These are phyloP conservation scores for Solanum habrochaites DNA, from an alignment of 257 asterid species.

Conservation along the genomic window DNA sequence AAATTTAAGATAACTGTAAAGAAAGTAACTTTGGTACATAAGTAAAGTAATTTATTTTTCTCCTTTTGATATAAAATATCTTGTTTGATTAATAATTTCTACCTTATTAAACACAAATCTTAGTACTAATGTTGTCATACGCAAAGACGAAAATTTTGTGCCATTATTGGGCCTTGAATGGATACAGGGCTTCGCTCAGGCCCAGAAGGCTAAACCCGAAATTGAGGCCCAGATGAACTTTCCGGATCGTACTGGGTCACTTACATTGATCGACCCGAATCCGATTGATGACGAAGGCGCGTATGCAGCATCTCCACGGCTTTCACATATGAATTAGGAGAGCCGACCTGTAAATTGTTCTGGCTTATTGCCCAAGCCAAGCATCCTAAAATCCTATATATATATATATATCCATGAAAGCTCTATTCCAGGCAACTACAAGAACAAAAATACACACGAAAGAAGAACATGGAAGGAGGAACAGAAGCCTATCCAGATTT, in stretches of 20 bases:
- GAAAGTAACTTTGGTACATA: background rate
- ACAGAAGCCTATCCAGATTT: constrained; percentile 86
- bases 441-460: background rate
- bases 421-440: background rate
- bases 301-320: background rate
- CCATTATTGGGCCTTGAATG: background rate
- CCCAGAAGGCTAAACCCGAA: background rate
- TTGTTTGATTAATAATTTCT: background rate
- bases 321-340: background rate
- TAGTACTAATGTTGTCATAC: background rate
- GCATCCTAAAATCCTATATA: background rate
- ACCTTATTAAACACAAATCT: background rate
- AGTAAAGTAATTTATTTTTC: background rate
- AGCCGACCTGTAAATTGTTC: background rate
- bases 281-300: background rate
- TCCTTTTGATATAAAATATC: background rate
- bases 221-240: background rate
- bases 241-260: background rate
- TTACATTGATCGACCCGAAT: background rate
- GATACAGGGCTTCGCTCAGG: background rate
- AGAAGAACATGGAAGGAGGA: constrained; percentile 43
- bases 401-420: background rate
- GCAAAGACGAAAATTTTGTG: background rate
- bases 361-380: constrained; percentile 36
- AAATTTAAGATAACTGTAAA: background rate